Evolutionary conservation across 306 rosid species (phyloP).

Genomic region (Sechiopsis laciniata): DNA sequence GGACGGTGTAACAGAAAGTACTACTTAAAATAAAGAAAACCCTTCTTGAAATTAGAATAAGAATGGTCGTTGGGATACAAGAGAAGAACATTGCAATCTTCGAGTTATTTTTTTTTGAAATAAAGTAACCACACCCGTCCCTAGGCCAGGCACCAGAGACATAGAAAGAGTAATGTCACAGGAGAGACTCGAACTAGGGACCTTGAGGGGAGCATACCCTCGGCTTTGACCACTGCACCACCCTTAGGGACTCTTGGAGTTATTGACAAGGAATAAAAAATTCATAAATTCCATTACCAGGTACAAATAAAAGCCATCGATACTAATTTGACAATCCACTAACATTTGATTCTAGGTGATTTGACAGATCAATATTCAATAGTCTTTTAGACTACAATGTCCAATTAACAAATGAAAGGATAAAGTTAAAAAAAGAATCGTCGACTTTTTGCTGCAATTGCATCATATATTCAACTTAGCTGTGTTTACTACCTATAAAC

Average conservation of each 20-base stretch:
- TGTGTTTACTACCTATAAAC: background rate
- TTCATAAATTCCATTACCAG: background rate
- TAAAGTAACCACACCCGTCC: too few species aligned
- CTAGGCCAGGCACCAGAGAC: too few species aligned
- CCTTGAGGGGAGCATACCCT: too few species aligned
- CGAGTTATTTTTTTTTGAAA: too few species aligned
- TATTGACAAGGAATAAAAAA: too few species aligned
- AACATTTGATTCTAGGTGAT: background rate
- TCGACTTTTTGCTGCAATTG: too few species aligned
- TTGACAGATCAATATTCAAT: background rate
- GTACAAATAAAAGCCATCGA: too few species aligned
- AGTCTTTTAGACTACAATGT: background rate
- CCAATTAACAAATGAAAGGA: background rate
- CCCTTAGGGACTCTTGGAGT: too few species aligned
- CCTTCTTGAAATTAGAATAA: background rate
- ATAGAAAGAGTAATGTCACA: too few species aligned
- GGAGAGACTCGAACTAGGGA: too few species aligned
- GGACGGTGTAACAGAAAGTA: conserved; percentile 10
- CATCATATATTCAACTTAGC: background rate
- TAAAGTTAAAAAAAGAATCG: background rate
- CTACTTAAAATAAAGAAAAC: background rate
- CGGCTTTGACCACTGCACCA: too few species aligned
- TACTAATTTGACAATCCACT: too few species aligned
- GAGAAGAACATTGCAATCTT: background rate
- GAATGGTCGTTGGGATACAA: background rate